A percentile compares a stretch with the other conserved stretches of the same genome.
phyloP scores from a whole-genome alignment of 306 rosid genomes.

The Vachellia pachyceras region DNA sequence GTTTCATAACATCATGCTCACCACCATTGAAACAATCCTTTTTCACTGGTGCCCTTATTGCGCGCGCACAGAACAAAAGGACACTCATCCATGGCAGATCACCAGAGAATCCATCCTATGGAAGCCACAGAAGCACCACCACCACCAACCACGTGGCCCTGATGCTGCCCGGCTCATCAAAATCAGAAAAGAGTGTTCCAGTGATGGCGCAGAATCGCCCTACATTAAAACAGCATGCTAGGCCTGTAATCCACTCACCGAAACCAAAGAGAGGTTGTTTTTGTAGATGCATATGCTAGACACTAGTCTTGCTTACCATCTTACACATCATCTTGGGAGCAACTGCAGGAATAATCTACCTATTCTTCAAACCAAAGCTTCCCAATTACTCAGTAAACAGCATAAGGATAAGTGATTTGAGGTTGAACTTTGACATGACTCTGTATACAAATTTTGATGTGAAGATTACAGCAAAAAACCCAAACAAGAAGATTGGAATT shows the following conservation, averaged over 20 bases:
- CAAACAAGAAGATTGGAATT: slow-evolving; percentile 82
- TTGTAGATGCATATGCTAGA: slow-evolving; percentile 79
- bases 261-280: slow-evolving; percentile 49
- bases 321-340: slow-evolving; percentile 64
- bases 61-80: slow-evolving; percentile 19
- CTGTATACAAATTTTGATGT: slow-evolving; percentile 78
- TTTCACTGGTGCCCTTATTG: not conserved
- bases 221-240: slow-evolving; percentile 19
- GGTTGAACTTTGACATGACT: slow-evolving; percentile 73
- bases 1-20: not conserved
- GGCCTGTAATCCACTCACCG: slow-evolving; percentile 38
- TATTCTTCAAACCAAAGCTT: slow-evolving; percentile 80
- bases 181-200: slow-evolving; percentile 52
- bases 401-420: slow-evolving; percentile 60
- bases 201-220: slow-evolving; percentile 39
- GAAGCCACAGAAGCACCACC: slow-evolving; percentile 46
- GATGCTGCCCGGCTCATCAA: slow-evolving; percentile 43
- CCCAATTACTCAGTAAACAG: slow-evolving; percentile 76
- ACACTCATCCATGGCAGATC: slow-evolving; percentile 60
- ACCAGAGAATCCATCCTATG: slow-evolving; percentile 65
- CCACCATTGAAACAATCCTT: not conserved
- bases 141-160: slow-evolving; percentile 45
- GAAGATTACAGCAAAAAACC: slow-evolving; percentile 75
- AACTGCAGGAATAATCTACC: slow-evolving; percentile 58
- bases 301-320: slow-evolving; percentile 53